Evolutionary conservation across 192 early-diverging fungal species (phyloP).

Genomic region (Pilaira anomala): DNA sequence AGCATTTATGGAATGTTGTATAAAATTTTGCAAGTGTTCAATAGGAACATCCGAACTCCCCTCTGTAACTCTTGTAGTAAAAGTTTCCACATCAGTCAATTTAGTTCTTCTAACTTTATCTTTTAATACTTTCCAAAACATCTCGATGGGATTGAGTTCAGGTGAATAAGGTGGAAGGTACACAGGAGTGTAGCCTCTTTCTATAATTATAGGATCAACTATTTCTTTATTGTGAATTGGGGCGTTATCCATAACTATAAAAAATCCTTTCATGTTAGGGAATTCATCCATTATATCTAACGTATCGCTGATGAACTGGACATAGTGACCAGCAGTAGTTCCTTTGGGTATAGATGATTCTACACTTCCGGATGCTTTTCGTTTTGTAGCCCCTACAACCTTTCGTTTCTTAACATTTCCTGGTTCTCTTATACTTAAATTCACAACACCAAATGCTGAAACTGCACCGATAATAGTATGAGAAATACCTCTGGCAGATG

Average conservation of each 20-base stretch:
- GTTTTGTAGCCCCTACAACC: slow-evolving; percentile 5
- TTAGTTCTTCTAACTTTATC: too few species aligned
- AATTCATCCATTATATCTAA: slow-evolving; percentile 7
- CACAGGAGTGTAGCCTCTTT: background rate
- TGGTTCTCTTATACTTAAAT: slow-evolving; percentile 11
- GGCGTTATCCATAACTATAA: slow-evolving; percentile 3
- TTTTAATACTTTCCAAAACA: too few species aligned
- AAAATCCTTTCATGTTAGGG: background rate
- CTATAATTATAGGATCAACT: background rate
- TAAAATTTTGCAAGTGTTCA: too few species aligned
- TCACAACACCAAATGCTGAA: slow-evolving; percentile 4
- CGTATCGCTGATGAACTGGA: background rate
- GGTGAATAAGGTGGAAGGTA: slow-evolving; percentile 8
- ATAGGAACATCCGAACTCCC: too few species aligned
- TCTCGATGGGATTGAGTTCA: slow-evolving; percentile 1
- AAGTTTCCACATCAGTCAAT: too few species aligned
- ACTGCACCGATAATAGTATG: slow-evolving; percentile 1
- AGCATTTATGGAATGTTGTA: too few species aligned
- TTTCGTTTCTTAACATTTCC: slow-evolving; percentile 4
- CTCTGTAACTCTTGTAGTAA: too few species aligned
- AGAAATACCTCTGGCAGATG: slow-evolving; percentile 7
- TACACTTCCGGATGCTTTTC: background rate
- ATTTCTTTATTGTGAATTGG: background rate
- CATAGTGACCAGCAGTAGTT: background rate
- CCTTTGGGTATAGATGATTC: background rate